Conservation (phyloP, 306 rosid genomes). For the Fragaria iinumae region DNA sequence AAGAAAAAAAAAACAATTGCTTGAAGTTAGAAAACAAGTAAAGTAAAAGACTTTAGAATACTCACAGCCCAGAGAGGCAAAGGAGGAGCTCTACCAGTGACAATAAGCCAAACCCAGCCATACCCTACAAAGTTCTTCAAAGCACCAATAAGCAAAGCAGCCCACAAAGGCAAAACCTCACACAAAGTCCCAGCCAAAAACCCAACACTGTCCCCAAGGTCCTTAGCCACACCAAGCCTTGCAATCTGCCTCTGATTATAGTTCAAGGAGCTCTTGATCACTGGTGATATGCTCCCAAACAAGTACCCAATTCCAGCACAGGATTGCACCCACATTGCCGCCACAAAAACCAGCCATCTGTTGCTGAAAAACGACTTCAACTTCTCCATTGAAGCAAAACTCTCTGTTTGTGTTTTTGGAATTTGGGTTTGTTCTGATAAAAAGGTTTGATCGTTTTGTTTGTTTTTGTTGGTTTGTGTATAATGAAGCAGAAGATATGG, state of each 20-base stretch:
- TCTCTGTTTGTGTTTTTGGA: background rate
- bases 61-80: slow-evolving; percentile 88
- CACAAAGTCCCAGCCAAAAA: slow-evolving; percentile 69
- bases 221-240: slow-evolving; percentile 79
- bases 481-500: background rate
- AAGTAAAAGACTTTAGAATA: slow-evolving; percentile 10
- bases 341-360: slow-evolving; percentile 90
- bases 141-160: slow-evolving; percentile 66
- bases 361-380: slow-evolving; percentile 41
- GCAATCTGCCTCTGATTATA: slow-evolving; percentile 79
- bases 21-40: background rate
- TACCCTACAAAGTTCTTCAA: slow-evolving; percentile 65
- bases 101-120: slow-evolving; percentile 82
- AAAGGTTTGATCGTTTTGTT: background rate
- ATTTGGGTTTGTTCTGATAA: background rate
- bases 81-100: slow-evolving; percentile 50
- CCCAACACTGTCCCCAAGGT: slow-evolving; percentile 83
- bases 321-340: slow-evolving; percentile 97
- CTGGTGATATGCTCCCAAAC: slow-evolving; percentile 86
- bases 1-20: background rate
- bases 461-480: slow-evolving; percentile 2
- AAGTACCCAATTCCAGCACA: slow-evolving; percentile 87
- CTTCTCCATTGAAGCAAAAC: slow-evolving; percentile 32
- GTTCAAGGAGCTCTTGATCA: slow-evolving; percentile 56
- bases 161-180: slow-evolving; percentile 81